Percentiles rank a stretch among this genome's conserved stretches.
Conservation (phyloP, 129 eudicot genomes). For the Artemisia argyi region DNA sequence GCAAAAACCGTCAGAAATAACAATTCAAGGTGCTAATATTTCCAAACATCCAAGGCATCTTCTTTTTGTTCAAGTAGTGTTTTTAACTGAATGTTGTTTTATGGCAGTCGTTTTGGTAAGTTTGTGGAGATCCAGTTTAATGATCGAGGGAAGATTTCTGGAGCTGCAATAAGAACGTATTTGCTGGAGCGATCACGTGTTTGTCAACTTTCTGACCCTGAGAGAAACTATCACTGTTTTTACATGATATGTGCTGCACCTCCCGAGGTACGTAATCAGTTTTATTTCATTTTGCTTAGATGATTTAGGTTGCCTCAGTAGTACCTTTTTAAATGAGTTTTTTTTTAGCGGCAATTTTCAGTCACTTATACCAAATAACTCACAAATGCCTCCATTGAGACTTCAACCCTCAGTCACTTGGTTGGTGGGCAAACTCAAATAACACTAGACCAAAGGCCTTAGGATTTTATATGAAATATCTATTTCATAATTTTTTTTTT, state of each 20-base stretch:
- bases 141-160: slow-evolving; percentile 65
- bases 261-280: slow-evolving; percentile 54
- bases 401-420: too few species aligned
- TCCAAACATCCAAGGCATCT: neutral
- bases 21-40: slow-evolving; percentile 61
- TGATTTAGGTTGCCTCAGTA: neutral
- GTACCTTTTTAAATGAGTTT: neutral
- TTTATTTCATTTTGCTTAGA: slow-evolving; percentile 11
- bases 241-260: slow-evolving; percentile 94
- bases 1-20: slow-evolving; percentile 88
- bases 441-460: too few species aligned
- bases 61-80: slow-evolving; percentile 4
- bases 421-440: too few species aligned
- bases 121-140: slow-evolving; percentile 87
- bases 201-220: slow-evolving; percentile 85
- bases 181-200: slow-evolving; percentile 85
- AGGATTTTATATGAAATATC: too few species aligned
- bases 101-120: slow-evolving; percentile 83
- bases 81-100: slow-evolving; percentile 18
- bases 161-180: slow-evolving; percentile 91
- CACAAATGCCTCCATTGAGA: too few species aligned
- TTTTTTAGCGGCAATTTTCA: too few species aligned
- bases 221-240: slow-evolving; percentile 90
- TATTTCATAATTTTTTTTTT: too few species aligned
- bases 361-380: too few species aligned